Percentiles rank a stretch among this genome's conserved stretches.
phyloP scores from a whole-genome alignment of 1,284 basidiomycete genomes.

The Leccinum discolor region DNA sequence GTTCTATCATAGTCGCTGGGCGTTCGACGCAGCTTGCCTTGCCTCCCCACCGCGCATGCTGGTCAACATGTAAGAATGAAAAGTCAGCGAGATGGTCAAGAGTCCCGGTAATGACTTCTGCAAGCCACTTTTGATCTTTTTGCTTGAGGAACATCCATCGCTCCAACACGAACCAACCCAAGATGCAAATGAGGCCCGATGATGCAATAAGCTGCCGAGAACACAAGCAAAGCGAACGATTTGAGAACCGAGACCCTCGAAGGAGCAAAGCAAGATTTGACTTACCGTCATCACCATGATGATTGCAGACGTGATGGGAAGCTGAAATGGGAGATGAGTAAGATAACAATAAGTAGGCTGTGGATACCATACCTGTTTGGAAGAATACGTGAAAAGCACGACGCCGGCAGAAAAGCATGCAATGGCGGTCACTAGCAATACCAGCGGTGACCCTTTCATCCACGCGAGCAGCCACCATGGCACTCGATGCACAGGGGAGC shows the following conservation, averaged over 20 bases:
- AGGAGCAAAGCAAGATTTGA: neutral
- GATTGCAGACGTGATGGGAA: constrained; percentile 58
- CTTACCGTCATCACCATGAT: constrained; percentile 70
- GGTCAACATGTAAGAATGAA: neutral
- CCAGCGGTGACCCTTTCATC: too few relatives aligned
- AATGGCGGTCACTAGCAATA: too few relatives aligned
- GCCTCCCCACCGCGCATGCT: neutral
- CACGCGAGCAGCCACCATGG: too few relatives aligned
- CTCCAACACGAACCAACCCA: constrained; percentile 75
- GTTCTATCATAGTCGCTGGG: neutral
- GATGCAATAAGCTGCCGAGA: constrained; percentile 35
- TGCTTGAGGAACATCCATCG: constrained; percentile 69
- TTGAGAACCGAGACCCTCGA: neutral
- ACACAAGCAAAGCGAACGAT: neutral
- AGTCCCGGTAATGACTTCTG: constrained; percentile 59
- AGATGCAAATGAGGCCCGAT: constrained; percentile 77
- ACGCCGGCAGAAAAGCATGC: too few relatives aligned
- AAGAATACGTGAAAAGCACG: too few relatives aligned
- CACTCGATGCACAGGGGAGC: too few relatives aligned
- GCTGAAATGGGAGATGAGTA: constrained; percentile 34
- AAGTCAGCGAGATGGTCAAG: constrained; percentile 38
- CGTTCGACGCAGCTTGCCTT: too few relatives aligned
- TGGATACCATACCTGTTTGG: too few relatives aligned
- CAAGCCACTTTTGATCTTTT: constrained; percentile 73
- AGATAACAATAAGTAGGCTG: too few relatives aligned